A percentile compares a stretch with the other conserved stretches of the same genome.
Conservation (phyloP, 1,139 yeast species). For the Candida sojae region DNA sequence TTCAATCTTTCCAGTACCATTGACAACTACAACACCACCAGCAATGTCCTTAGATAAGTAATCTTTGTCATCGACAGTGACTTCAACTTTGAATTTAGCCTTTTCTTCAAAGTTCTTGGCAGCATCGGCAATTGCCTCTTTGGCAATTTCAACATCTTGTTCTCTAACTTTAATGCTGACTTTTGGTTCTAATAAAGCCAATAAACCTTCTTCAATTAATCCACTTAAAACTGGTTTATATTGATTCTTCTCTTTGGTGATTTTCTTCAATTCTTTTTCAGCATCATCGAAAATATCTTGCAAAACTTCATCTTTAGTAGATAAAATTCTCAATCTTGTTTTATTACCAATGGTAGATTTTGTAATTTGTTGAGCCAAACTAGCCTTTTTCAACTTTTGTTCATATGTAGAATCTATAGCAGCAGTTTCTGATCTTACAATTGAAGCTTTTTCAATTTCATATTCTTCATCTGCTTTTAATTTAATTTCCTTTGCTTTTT, state of each 20-base stretch:
- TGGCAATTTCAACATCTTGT: conserved; percentile 63
- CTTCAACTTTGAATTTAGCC: conserved; percentile 50
- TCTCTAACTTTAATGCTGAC: conserved; percentile 71
- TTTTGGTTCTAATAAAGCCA: conserved; percentile 69
- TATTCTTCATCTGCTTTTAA: conserved; percentile 98
- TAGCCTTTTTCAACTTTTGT: conserved; percentile 84
- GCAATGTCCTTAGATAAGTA: conserved; percentile 64
- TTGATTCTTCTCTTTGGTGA: conserved; percentile 48
- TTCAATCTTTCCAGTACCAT: conserved; percentile 78
- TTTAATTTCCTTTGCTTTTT: conserved; percentile 94
- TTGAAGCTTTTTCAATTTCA: conserved; percentile 93
- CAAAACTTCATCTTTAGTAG: conserved; percentile 82
- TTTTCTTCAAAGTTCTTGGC: conserved; percentile 62
- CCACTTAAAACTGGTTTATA: conserved; percentile 75
- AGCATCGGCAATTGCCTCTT: conserved; percentile 64
- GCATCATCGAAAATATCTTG: conserved; percentile 75
- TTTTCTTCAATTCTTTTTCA: conserved; percentile 56
- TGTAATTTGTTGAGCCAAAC: conserved; percentile 91
- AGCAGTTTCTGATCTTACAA: conserved; percentile 89
- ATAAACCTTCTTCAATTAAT: conserved; percentile 80
- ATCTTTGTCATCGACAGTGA: conserved; percentile 55
- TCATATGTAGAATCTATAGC: conserved; percentile 82
- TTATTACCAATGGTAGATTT: conserved; percentile 95
- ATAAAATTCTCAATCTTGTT: conserved; percentile 85
- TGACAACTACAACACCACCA: conserved; percentile 83